Conservation (phyloP, 2,329 filamentous ascomycete genomes). For the Ophiostoma populinum region DNA sequence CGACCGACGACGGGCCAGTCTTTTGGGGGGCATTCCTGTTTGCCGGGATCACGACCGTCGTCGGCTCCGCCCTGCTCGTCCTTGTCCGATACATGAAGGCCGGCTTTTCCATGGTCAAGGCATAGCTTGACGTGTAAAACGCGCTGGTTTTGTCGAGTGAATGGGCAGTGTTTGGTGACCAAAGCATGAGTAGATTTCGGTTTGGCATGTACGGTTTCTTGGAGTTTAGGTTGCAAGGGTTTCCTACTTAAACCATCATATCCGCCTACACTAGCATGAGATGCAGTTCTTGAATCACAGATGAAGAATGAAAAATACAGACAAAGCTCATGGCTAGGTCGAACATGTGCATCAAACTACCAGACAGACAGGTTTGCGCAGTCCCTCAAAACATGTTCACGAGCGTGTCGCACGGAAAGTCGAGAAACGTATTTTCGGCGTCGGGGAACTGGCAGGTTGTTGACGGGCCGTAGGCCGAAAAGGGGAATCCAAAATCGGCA, state of each 20-base stretch:
- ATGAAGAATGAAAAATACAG: no score
- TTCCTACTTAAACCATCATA: no score
- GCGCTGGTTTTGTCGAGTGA: no score
- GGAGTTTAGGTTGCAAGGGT: not conserved
- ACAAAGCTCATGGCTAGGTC: no score
- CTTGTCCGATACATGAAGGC: slow-evolving; percentile 5
- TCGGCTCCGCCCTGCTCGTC: not conserved
- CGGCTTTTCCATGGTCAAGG: slow-evolving; percentile 4
- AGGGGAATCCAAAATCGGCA: not conserved
- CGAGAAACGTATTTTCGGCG: slow-evolving; percentile 1
- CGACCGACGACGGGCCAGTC: not conserved
- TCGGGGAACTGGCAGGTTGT: not conserved
- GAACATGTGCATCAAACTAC: no score
- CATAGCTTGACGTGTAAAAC: no score
- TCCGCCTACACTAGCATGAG: no score
- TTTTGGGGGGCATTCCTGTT: slow-evolving; percentile 5
- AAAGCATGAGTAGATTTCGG: no score
- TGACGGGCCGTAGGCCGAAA: not conserved
- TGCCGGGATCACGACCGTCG: slow-evolving; percentile 4
- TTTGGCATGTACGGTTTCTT: no score
- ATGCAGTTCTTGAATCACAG: no score
- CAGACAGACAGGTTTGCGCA: no score
- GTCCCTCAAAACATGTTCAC: slow-evolving; percentile 5
- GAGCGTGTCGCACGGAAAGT: not conserved
- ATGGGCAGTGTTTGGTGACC: no score